These are phyloP conservation scores for Royoungia palumana DNA, from an alignment of 768 basidiomycete species.

Conservation along the genomic window DNA sequence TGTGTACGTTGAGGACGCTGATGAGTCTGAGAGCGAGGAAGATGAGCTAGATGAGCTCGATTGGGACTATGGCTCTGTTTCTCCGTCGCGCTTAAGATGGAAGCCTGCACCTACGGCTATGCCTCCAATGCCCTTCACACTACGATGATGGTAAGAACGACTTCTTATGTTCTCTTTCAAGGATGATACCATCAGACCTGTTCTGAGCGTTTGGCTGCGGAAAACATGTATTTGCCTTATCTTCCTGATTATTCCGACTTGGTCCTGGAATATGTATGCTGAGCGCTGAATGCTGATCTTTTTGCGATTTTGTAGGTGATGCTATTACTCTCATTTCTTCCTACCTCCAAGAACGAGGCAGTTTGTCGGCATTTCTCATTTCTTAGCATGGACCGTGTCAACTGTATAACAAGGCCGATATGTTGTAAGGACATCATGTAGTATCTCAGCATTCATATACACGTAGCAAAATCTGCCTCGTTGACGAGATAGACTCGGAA, in stretches of 20 bases:
- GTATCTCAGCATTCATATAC: conserved; percentile 7
- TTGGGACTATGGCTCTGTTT: conserved; percentile 57
- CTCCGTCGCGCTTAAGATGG: conserved; percentile 52
- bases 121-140: conserved; percentile 44
- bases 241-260: conserved; percentile 29
- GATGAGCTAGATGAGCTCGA: conserved; percentile 34
- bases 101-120: conserved; percentile 50
- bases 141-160: conserved; percentile 27
- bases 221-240: conserved; percentile 62
- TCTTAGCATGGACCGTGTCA: conserved; percentile 13
- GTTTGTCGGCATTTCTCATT: too few relatives aligned
- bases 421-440: neutral
- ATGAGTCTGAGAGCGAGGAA: conserved; percentile 33
- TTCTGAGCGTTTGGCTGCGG: conserved; percentile 62
- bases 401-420: conserved; percentile 12
- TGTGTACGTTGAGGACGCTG: conserved; percentile 76
- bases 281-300: conserved; percentile 1
- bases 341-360: too few relatives aligned
- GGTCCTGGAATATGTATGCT: conserved; percentile 2
- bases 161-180: conserved; percentile 12
- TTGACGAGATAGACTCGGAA: too few relatives aligned
- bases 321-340: neutral
- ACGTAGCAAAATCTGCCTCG: conserved; percentile 5
- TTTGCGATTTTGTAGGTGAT: conserved; percentile 8
- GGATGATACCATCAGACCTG: conserved; percentile 82